Evolutionary conservation across 31 red algal species (phyloP), one percentile per base, ranked within the genome.

Genomic region (Pterothamnion heteromorphum): DNA sequence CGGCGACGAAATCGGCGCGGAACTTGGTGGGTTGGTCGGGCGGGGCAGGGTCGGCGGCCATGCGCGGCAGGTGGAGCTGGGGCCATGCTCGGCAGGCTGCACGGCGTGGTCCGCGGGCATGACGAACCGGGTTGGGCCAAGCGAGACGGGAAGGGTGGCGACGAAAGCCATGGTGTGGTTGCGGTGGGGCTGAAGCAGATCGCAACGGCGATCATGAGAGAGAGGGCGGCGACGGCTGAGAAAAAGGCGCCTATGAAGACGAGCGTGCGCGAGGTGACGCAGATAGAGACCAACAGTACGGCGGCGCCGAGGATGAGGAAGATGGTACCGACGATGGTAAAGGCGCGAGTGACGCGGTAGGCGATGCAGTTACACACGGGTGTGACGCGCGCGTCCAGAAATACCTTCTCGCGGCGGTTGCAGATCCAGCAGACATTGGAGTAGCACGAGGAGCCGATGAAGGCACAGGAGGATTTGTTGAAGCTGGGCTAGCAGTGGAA

Each of bases 191-290:
- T 92, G 82, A 88, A 93, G 32, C 93, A 95, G 44, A 95, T 89
- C 39, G 94, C 94, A 88, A 95, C 93, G 9, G 80, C 94, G 14
- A 93, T 93, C 94, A 95, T 95, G 88, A 95, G 92, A 74, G 91
- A 93, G 44, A 95, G 4, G 57, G 83, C 92, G 44, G 83, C 88
- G 32, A 93, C 21, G 30, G 91, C 76, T 9, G 94, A 93, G 74
- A 35, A 35, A 18, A 89, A 28, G 1, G 86, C 92, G 2, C 94
- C 94, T 0, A 90, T 28, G 2, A 86, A 83, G 27, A 84, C 74
- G 0, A 95, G 88, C 9, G 57, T 86, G 1, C 51, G 30, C 0
- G 91, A 91, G 44, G 43, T 64, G 74, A 95, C 80, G 38, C 92
- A 95, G 31, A 93, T 85, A 26, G 92, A 93, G 0, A 95, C 94